These are phyloP conservation scores for Ceratocystis albifundus DNA, from an alignment of 2,329 filamentous ascomycete genomes.

Conservation along the genomic window DNA sequence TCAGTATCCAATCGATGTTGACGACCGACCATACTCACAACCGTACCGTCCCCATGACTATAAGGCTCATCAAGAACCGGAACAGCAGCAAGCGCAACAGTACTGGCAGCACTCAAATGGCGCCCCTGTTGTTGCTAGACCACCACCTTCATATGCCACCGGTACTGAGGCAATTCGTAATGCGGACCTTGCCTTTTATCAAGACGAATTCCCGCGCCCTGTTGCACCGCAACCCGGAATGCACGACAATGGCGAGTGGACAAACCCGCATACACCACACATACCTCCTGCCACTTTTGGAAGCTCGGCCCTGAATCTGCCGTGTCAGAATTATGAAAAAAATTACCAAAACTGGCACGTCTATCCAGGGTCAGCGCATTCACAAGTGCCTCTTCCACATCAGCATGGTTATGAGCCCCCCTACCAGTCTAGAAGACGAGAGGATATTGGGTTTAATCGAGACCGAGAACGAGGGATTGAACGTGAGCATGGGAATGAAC, in stretches of 20 bases:
- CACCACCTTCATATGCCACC: neutral
- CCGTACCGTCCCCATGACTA: neutral
- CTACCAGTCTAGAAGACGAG: neutral
- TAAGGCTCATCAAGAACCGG: neutral
- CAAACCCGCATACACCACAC: slow-evolving; percentile 6
- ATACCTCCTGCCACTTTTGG: neutral
- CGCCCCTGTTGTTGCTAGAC: no score
- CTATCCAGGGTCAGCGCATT: neutral
- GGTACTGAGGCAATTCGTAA: neutral
- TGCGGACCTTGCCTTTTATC: neutral
- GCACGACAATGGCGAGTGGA: slow-evolving; percentile 20
- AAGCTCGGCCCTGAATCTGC: neutral
- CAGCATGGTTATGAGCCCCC: neutral
- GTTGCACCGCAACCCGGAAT: slow-evolving; percentile 17
- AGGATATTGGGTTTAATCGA: neutral
- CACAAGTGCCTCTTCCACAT: neutral
- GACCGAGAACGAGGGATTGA: no score
- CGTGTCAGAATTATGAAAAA: neutral
- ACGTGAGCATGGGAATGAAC: neutral
- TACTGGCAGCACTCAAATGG: no score
- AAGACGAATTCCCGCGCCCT: neutral
- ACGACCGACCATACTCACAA: neutral
- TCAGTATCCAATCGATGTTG: neutral
- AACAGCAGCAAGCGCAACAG: neutral
- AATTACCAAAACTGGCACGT: no score